Evolutionary conservation across 495 filamentous ascomycete genomes (phyloP), one percentile per base, ranked within the genome.

Genomic region (Talaromyces borbonicus): DNA sequence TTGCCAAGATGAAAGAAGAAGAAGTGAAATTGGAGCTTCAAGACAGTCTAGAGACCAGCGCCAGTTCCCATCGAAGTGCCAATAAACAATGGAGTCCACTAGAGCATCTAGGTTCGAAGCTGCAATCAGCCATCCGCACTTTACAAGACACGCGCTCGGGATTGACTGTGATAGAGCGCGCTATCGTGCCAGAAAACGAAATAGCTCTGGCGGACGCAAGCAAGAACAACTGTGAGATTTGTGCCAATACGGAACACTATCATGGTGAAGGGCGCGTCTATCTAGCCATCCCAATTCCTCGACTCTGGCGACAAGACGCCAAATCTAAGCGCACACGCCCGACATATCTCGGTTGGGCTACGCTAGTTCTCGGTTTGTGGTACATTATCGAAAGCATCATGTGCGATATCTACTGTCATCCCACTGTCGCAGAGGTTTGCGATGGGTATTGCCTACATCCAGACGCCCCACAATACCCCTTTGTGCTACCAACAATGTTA

Each of bases 121-220:
- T 84, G 8, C 63, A 71, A 39, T 79, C 74, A 2, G 71, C 84
- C 16, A 67, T 72, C 25, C 65, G 74, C 2, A 78, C 78, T 47
- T 84, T 89, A 49, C 72, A 73, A 1, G 77, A 80, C 18, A 76
- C 84, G 16, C 81, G 79, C 49, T 69, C 74, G 40, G 82, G 81
- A 2, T 77, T 88, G 26, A 71, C 78, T 50, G 68, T 74, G 12
- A 63, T 87, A n/a, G 81, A 84, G 61, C 64, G 74, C 25, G 70
- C 77, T 44, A 64, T 85, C 24, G 68, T 65, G 23, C 62, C 68
- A 24, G 49, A 56, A 1, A 62, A 73, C n/a, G 49, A 54, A 5
- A 57, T 58, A 15, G 49, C 48, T 9, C 7, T 50, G 8, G 52
- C 55, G 2, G 48, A 57, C 16, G 43, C 18, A 49, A 41, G 19